phyloP scores from a whole-genome alignment of 1,284 basidiomycete genomes.

The Entoloma clypeatum region DNA sequence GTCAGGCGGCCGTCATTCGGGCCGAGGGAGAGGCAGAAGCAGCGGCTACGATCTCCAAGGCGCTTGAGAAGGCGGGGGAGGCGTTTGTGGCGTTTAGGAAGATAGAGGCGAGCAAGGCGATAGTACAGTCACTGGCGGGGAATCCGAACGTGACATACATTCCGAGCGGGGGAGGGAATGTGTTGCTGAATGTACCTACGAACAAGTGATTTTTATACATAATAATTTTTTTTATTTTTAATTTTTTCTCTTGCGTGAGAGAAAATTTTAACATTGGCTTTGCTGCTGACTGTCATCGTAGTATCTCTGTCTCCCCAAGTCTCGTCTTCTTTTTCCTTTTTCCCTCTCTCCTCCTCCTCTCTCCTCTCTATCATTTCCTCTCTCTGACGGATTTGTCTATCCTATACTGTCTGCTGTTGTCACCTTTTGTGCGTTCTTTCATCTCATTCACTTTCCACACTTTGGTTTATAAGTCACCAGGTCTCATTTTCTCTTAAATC shows the following conservation, averaged over 20 bases:
- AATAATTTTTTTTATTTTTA: no score
- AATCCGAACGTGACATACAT: slow-evolving; percentile 89
- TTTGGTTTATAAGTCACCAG: slow-evolving; percentile 30
- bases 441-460: slow-evolving; percentile 24
- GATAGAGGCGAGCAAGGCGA: slow-evolving; percentile 98
- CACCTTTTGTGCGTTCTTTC: slow-evolving; percentile 34
- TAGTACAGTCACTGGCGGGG: slow-evolving; percentile 75
- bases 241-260: no score
- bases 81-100: slow-evolving; percentile 94
- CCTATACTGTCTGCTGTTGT: slow-evolving; percentile 45
- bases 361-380: slow-evolving; percentile 37
- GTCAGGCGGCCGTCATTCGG: slow-evolving; percentile 96
- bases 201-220: slow-evolving; percentile 40
- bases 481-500: slow-evolving; percentile 56
- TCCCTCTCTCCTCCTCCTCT: slow-evolving; percentile 37
- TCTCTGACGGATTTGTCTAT: slow-evolving; percentile 50
- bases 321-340: slow-evolving; percentile 43
- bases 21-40: slow-evolving; percentile 99
- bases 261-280: no score
- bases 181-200: slow-evolving; percentile 80
- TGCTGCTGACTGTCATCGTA: slow-evolving; percentile 44
- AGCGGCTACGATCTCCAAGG: slow-evolving; percentile 86
- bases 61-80: slow-evolving; percentile 93
- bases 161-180: slow-evolving; percentile 74
- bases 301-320: slow-evolving; percentile 42